Base-by-base conservation (phyloP, 495 filamentous ascomycete species). In the Coniosporium apollinis region DNA sequence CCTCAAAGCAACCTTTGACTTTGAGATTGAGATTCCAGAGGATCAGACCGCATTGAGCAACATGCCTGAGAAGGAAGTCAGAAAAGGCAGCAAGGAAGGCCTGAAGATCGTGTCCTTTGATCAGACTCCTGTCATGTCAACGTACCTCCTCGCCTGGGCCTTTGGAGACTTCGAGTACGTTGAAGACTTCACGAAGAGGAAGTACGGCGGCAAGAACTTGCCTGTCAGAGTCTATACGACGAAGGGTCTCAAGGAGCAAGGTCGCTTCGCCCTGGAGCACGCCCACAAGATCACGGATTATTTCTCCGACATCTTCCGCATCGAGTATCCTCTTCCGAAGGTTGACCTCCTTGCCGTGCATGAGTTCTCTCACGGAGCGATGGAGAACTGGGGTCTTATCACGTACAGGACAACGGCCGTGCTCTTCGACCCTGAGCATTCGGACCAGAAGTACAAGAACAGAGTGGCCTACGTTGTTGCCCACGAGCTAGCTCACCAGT, bases 201-300 rank as follows among this genome's bases (percentile, higher is more conserved):
- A 79, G 58, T 94, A 97, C 56, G 73, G 87, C 35, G 89, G 82
- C 42, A 81, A 80, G 57, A 74, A 69, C 36, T 65, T 96, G 16
- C 89, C 89, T n/a, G 83, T 94, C 5, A 73, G 89, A 29, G 86
- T 97, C 8, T 97, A 94, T 50, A 94, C 87, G 0, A 96, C 89
- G 1, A 76, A 69, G 30, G 89, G 87, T 3, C 66, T 94, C 18
- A 81, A 87, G 55, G 74, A 86, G 41, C 85, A 94, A 53, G 89
- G 80, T 25, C 68, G 66, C 3, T 91, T 78, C 59, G 89, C 86
- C 24, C 62, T 94, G 36, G 69, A 86, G 45, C 82, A 87, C 48
- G 83, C 85, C 19, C 74, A 78, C 51, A 75, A 79, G 56, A 81
- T 87, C 28, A 80, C 94, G 28, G 89, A 97, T 53, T 86, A 82